Conservation (phyloP, 495 filamentous ascomycete genomes). For the Parmelia sp. region DNA sequence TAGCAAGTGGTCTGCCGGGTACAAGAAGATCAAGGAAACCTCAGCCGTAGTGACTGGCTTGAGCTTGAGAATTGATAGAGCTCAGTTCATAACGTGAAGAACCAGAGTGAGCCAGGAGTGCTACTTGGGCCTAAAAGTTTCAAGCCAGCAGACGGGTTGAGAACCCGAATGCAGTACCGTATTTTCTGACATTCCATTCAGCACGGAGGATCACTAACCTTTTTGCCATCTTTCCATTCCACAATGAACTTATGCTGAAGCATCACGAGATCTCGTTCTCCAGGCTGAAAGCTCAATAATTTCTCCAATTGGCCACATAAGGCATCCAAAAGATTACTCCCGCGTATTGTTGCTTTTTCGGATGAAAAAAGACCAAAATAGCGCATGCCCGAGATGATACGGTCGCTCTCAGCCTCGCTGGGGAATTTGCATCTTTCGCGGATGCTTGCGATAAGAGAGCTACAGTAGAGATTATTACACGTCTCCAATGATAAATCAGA, state of each 20-base stretch:
- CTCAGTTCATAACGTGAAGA: background rate
- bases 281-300: slow-evolving; percentile 17
- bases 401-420: slow-evolving; percentile 13
- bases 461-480: background rate
- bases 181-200: background rate
- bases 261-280: slow-evolving; percentile 25
- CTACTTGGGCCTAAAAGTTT: background rate
- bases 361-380: slow-evolving; percentile 18
- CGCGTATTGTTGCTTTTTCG: slow-evolving; percentile 12
- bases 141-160: background rate
- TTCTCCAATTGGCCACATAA: slow-evolving; percentile 21
- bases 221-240: slow-evolving; percentile 18
- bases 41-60: background rate
- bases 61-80: background rate
- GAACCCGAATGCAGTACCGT: background rate
- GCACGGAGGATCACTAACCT: background rate
- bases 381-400: slow-evolving; percentile 16
- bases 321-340: slow-evolving; percentile 20
- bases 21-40: too few relatives aligned
- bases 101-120: background rate
- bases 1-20: background rate
- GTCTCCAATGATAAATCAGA: background rate
- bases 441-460: slow-evolving; percentile 10
- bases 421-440: slow-evolving; percentile 3
- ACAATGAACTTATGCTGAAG: slow-evolving; percentile 25